Conservation (phyloP, 2,329 filamentous ascomycete genomes). For the Xylariomycetidae sp. region DNA sequence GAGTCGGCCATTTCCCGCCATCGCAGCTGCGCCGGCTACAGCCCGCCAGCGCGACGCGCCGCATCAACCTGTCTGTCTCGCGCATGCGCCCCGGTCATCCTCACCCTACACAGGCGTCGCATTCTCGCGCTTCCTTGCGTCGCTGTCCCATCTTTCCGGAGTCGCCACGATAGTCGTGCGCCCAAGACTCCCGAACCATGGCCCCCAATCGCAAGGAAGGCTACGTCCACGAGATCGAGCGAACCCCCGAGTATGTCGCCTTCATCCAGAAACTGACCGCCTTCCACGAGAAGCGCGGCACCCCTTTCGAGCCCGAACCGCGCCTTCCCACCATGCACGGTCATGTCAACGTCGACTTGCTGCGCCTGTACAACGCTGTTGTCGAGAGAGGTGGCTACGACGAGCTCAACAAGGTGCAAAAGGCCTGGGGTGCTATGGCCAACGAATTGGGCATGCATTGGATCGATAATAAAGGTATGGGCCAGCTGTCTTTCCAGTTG, state of each 20-base stretch:
- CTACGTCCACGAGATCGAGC: slow-evolving; percentile 41
- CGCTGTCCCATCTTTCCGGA: too few species aligned
- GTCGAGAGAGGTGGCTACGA: slow-evolving; percentile 79
- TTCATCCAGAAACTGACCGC: slow-evolving; percentile 68
- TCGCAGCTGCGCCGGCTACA: too few species aligned
- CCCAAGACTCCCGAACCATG: too few species aligned
- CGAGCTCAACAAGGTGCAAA: slow-evolving; percentile 73
- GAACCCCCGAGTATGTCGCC: slow-evolving; percentile 65
- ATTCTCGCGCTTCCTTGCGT: too few species aligned
- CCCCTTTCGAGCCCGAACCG: slow-evolving; percentile 70
- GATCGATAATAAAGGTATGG: slow-evolving; percentile 54
- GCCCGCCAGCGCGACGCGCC: too few species aligned
- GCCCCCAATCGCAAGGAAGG: slow-evolving; percentile 25
- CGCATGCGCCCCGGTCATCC: too few species aligned
- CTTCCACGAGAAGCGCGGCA: slow-evolving; percentile 76
- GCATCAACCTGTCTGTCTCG: too few species aligned
- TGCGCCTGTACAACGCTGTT: slow-evolving; percentile 73
- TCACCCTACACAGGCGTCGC: too few species aligned
- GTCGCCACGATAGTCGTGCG: too few species aligned
- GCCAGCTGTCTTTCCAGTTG: slow-evolving; percentile 78
- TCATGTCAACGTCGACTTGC: slow-evolving; percentile 66
- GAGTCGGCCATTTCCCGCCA: too few species aligned
- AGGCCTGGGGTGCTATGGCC: slow-evolving; percentile 78
- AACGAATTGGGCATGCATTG: slow-evolving; percentile 69
- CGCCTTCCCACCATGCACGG: slow-evolving; percentile 59